Evolutionary conservation across 1,284 basidiomycete genomes (phyloP), one percentile per base, ranked within the genome.

Genomic region (Sanguinoderma infundibulare): DNA sequence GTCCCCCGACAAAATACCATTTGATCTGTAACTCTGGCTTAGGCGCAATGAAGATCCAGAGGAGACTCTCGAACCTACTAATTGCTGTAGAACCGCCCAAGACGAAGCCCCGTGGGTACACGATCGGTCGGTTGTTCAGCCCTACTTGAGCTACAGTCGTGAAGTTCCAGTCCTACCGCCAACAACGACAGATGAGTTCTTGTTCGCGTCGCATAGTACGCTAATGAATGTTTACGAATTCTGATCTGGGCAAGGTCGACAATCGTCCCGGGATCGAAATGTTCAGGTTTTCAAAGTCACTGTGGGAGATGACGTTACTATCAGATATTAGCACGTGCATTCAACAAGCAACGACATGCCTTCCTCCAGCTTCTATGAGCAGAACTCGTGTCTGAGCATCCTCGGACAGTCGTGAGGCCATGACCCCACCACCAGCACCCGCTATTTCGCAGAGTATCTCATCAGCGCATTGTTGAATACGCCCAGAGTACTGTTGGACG

Each of bases 1-100:
- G 78, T 75, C 3, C 80, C 80, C 12, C 80, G 73, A 17, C 73
- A 75, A 62, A 78, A 81, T 0, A 71, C 70, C 76, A 81, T 73
- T 20, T 65, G 73, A 64, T 82, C 80, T 82, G 39, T 52, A 60
- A 70, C 30, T 49, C 61, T 57, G 26, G 15, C 71, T 64, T 26
- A 63, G 55, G 20, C 32, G 22, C 34, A 12, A 32, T 2, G 38
- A 24, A 14, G 14, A 17, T n/a, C n/a, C 5, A 30, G 10, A 71
- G 20, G 64, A 58, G 10, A 26, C 10, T n/a, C n/a, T 0, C 12
- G 14, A 3, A 39, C 64, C 30, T 40, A 72, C 70, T 72, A 20
- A 68, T 67, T 10, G 67, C 57, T 46, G 65, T 70, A 6, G 61
- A 67, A 3, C 72, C 72, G 3, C 72, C 72, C 0, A 73, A 57